Conservation (phyloP, 345 rosid species). For the Arabidopsis suecica region DNA sequence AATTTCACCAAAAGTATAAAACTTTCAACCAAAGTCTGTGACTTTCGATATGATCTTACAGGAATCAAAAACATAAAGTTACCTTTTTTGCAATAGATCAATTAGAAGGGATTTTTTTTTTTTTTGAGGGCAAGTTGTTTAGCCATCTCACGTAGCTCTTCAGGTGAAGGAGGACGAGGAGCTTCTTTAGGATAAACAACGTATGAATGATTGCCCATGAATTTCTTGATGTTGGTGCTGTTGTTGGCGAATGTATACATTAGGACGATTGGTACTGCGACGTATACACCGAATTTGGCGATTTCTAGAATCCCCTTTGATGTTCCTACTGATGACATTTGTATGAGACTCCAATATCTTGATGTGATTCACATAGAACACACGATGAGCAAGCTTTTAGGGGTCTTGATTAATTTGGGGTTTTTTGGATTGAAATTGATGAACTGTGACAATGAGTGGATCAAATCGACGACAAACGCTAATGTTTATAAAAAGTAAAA, state of each 20-base stretch:
- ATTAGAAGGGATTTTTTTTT: neutral
- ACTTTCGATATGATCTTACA: neutral
- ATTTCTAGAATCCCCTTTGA: slow-evolving; percentile 81
- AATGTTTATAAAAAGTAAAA: too few species aligned
- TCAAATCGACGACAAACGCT: neutral
- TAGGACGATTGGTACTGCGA: slow-evolving; percentile 64
- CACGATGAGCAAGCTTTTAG: neutral
- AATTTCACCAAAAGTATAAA: neutral
- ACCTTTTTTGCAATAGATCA: neutral
- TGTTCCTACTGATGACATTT: slow-evolving; percentile 74
- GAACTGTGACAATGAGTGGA: neutral
- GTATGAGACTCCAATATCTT: neutral
- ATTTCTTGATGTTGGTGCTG: slow-evolving; percentile 70
- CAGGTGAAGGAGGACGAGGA: slow-evolving; percentile 1
- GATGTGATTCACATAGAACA: neutral
- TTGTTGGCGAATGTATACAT: slow-evolving; percentile 85
- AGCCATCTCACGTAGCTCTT: slow-evolving; percentile 12
- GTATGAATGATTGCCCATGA: slow-evolving; percentile 61
- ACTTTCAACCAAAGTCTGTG: neutral
- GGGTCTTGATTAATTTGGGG: neutral
- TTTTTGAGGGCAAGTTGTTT: neutral
- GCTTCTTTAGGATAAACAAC: slow-evolving; percentile 18
- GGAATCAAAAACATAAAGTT: neutral
- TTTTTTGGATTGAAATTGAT: neutral
- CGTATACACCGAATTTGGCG: slow-evolving; percentile 78